Percentiles rank a stretch among this genome's conserved stretches.
These are phyloP conservation scores for Jackrogersella multiformis DNA, from an alignment of 495 filamentous ascomycete genomes.

Conservation along the genomic window DNA sequence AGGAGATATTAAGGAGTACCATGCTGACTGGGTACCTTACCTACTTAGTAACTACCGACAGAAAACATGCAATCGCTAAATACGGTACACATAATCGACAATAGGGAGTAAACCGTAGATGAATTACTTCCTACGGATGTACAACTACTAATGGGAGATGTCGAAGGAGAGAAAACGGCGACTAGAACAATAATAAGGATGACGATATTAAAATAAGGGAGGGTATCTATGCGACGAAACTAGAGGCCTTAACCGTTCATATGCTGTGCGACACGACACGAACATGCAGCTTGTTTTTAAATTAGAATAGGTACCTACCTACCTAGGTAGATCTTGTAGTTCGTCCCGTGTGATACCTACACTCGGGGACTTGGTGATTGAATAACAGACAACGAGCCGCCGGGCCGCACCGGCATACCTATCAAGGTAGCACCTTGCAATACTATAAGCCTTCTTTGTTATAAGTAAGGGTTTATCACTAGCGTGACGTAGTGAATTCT, in stretches of 20 bases:
- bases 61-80: not conserved
- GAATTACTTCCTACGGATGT: not conserved
- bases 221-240: not conserved
- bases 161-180: not conserved
- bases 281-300: not conserved
- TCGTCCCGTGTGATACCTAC: not conserved
- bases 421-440: slow-evolving; percentile 1
- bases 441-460: not conserved
- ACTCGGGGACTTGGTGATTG: not conserved
- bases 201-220: not conserved
- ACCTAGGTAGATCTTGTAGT: not conserved
- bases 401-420: slow-evolving; percentile 1
- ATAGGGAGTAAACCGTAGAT: too few species aligned
- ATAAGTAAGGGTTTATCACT: not conserved
- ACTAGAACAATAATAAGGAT: not conserved
- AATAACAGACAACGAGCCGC: too few species aligned
- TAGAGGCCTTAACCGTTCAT: not conserved
- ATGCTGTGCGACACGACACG: slow-evolving; percentile 7
- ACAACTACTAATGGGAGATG: not conserved
- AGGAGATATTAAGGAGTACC: not conserved
- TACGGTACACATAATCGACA: not conserved
- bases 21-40: not conserved
- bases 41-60: not conserved
- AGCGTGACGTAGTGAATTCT: not conserved
- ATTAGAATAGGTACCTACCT: not conserved